These are phyloP conservation scores for Nannochloris sp. DNA, from an alignment of 139 green algal genomes.

Conservation along the genomic window DNA sequence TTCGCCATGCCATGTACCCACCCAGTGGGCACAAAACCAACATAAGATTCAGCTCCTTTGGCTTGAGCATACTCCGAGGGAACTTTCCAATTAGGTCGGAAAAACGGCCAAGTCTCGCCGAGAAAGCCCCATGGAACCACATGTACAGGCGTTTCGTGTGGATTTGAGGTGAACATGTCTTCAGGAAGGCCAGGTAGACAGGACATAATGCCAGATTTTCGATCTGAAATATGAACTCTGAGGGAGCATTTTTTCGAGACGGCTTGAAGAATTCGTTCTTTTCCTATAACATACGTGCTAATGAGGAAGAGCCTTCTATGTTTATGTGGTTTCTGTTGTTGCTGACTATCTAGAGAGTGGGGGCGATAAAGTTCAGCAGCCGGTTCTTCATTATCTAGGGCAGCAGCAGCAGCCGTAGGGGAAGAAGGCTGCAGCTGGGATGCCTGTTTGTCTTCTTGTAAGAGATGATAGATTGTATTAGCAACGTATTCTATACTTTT, in stretches of 20 bases:
- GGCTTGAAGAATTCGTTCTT: conserved; percentile 69
- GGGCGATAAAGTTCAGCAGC: neutral
- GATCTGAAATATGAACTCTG: conserved; percentile 39
- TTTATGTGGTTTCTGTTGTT: neutral
- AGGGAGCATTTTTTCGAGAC: conserved; percentile 37
- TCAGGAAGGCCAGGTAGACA: conserved; percentile 30
- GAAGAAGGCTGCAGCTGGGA: no score
- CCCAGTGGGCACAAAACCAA: conserved; percentile 86
- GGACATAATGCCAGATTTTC: conserved; percentile 54
- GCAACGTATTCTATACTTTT: conserved; percentile 53
- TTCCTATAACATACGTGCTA: conserved; percentile 54
- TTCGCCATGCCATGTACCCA: conserved; percentile 69
- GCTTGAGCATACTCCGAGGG: conserved; percentile 42
- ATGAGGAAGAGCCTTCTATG: conserved; percentile 1
- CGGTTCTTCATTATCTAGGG: no score
- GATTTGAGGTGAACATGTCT: conserved; percentile 49
- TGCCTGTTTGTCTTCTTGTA: conserved; percentile 13
- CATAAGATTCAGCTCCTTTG: conserved; percentile 42
- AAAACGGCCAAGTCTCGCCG: conserved; percentile 81
- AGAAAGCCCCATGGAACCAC: conserved; percentile 51
- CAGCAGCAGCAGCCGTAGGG: no score
- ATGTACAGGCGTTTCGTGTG: conserved; percentile 36
- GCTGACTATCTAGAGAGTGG: neutral
- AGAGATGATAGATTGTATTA: conserved; percentile 26
- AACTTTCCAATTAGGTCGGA: conserved; percentile 81